A percentile compares a stretch with the other conserved stretches of the same genome.
Conservation (phyloP, 208 protist species). For the Acanthamoeba castellanii region DNA sequence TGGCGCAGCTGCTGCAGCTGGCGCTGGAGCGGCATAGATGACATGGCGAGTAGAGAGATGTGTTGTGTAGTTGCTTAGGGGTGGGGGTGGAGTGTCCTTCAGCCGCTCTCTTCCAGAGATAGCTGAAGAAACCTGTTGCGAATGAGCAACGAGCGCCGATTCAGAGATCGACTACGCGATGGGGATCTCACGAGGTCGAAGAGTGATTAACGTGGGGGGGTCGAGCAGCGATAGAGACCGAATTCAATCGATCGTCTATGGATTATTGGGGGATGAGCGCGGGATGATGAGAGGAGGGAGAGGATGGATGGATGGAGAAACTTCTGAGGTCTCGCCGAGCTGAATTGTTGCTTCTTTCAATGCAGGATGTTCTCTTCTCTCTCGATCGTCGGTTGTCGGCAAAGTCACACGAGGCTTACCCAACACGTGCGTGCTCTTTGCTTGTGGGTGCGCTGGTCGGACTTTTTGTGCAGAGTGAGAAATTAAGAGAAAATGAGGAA, state of each 20-base stretch:
- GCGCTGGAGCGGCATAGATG: background rate
- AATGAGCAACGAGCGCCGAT: conserved; percentile 37
- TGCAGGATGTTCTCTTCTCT: background rate
- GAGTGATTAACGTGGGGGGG: background rate
- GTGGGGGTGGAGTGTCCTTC: background rate
- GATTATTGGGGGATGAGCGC: too few species aligned
- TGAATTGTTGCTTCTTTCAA: background rate
- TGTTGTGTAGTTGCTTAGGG: background rate
- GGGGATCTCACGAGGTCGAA: background rate
- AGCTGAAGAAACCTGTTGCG: conserved; percentile 49
- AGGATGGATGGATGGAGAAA: too few species aligned
- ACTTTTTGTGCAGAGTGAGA: background rate
- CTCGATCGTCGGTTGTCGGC: background rate
- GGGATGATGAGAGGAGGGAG: too few species aligned
- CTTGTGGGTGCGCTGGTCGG: too few species aligned
- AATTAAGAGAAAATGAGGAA: conserved; percentile 38
- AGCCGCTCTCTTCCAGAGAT: conserved; percentile 16
- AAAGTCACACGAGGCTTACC: too few species aligned
- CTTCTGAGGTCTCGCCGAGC: too few species aligned
- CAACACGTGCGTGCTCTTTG: too few species aligned
- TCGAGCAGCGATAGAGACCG: background rate
- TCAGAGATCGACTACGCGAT: background rate
- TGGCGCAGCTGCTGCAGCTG: conserved; percentile 2
- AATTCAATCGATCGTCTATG: conserved; percentile 12
- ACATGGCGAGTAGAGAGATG: background rate